Conservation (phyloP, 106 monocot species). For the Gastrodia elata region DNA sequence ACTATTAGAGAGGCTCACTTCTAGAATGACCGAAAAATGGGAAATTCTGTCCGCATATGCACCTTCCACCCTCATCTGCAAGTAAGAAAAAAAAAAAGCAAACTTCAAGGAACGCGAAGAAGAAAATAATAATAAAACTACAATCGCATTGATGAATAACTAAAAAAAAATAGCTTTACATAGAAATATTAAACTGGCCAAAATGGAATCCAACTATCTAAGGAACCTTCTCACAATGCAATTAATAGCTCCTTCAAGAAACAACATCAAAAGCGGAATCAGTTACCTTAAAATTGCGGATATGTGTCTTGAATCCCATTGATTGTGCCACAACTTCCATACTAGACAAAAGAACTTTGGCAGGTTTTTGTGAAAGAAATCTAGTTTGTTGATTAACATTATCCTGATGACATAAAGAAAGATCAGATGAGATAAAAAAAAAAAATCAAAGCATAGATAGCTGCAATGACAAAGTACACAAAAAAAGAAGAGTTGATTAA, state of each 20-base stretch:
- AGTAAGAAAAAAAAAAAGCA: constrained; percentile 3
- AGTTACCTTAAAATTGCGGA: constrained; percentile 87
- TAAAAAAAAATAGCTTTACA: neutral
- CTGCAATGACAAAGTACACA: neutral
- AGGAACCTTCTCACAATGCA: neutral
- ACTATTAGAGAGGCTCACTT: constrained; percentile 38
- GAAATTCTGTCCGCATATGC: constrained; percentile 48
- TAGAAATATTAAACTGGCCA: neutral
- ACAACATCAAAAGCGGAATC: neutral
- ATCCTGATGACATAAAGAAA: constrained; percentile 33
- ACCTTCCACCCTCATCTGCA: constrained; percentile 93
- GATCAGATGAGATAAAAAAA: neutral
- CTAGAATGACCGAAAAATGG: constrained; percentile 68
- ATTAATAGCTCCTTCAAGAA: neutral
- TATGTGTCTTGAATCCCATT: constrained; percentile 98
- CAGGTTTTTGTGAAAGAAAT: constrained; percentile 80
- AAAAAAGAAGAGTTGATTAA: neutral
- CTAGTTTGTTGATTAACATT: constrained; percentile 48
- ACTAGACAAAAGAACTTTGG: constrained; percentile 69
- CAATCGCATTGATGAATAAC: neutral
- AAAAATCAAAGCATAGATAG: neutral
- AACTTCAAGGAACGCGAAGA: neutral
- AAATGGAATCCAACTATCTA: neutral
- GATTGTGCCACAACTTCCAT: constrained; percentile 96
- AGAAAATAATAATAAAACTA: neutral